Percentiles rank a stretch among this genome's conserved stretches.
phyloP scores from a whole-genome alignment of 2,329 filamentous ascomycete species.

The Colletotrichum eleusines region DNA sequence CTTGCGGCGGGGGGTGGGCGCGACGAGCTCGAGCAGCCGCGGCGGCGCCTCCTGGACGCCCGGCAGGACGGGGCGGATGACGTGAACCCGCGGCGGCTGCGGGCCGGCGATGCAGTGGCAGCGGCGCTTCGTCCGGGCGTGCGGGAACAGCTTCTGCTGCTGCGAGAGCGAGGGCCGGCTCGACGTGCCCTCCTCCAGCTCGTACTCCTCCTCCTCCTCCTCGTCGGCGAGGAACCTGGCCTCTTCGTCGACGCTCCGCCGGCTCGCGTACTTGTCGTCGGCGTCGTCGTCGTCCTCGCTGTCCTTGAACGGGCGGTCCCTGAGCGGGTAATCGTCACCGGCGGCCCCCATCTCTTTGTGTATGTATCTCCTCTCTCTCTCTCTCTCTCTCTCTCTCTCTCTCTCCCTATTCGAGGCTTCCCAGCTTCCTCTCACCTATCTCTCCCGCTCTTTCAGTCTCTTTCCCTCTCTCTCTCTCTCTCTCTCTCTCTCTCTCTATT shows the following conservation, averaged over 20 bases:
- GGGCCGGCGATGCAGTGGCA: constrained; percentile 35
- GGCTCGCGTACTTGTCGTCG: constrained; percentile 13
- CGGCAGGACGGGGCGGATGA: constrained; percentile 30
- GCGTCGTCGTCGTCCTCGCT: constrained; percentile 17
- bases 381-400: too few relatives aligned
- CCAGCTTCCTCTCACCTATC: too few relatives aligned
- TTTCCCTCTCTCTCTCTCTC: too few relatives aligned
- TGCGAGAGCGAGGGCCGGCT: constrained; percentile 25
- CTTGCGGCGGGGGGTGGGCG: constrained; percentile 26
- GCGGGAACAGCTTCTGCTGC: constrained; percentile 36
- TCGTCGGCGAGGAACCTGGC: constrained; percentile 20
- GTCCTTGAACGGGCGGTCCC: constrained; percentile 35
- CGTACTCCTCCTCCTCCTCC: constrained; percentile 26
- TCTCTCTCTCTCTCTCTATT: too few relatives aligned
- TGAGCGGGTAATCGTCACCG: constrained; percentile 21
- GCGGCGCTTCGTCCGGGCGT: constrained; percentile 15
- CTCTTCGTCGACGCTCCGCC: constrained; percentile 28
- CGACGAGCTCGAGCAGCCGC: constrained; percentile 28
- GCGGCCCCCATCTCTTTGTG: constrained; percentile 21
- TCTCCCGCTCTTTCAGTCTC: neutral
- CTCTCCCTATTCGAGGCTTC: too few relatives aligned
- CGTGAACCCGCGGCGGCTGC: constrained; percentile 28
- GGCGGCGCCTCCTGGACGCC: constrained; percentile 25
- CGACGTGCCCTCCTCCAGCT: constrained; percentile 31
- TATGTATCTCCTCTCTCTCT: too few relatives aligned